These are phyloP conservation scores for Cryphonectria radicalis DNA, from an alignment of 2,329 filamentous ascomycete genomes.

Conservation along the genomic window DNA sequence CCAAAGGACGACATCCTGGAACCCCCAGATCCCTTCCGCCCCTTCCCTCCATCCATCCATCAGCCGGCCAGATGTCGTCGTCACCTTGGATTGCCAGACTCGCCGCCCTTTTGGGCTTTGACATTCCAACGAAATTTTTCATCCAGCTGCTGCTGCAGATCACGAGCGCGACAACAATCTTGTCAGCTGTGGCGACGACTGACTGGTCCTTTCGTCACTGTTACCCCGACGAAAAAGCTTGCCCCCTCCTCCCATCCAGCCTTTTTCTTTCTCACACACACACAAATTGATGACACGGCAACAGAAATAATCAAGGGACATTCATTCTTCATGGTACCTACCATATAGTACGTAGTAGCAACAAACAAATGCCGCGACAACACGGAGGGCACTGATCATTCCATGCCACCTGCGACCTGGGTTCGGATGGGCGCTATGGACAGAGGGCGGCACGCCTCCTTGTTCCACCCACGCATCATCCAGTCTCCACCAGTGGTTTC, in stretches of 20 bases:
- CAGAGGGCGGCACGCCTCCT: slow-evolving; percentile 20
- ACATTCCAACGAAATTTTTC: not conserved
- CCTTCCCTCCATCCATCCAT: not conserved
- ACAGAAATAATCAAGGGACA: not conserved
- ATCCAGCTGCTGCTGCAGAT: not conserved
- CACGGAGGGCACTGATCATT: not conserved
- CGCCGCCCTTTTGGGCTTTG: not conserved
- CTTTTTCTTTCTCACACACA: not conserved
- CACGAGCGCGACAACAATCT: not conserved
- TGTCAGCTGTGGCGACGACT: not conserved
- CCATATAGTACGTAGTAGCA: not conserved
- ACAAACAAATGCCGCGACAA: not conserved
- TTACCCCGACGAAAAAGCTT: not conserved
- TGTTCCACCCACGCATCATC: slow-evolving; percentile 3
- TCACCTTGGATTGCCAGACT: not conserved
- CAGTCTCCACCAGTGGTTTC: not conserved
- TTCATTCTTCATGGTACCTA: not conserved
- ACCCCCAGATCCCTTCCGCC: not conserved
- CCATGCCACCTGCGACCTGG: slow-evolving; percentile 2
- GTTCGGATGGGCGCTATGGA: slow-evolving; percentile 18
- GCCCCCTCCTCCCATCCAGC: not conserved
- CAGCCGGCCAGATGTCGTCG: not conserved
- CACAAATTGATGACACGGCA: not conserved
- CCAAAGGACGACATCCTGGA: slow-evolving; percentile 3
- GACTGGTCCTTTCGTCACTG: not conserved